These are phyloP conservation scores for Mucor mucedo DNA, from an alignment of 371 early-diverging fungal genomes.

Conservation along the genomic window DNA sequence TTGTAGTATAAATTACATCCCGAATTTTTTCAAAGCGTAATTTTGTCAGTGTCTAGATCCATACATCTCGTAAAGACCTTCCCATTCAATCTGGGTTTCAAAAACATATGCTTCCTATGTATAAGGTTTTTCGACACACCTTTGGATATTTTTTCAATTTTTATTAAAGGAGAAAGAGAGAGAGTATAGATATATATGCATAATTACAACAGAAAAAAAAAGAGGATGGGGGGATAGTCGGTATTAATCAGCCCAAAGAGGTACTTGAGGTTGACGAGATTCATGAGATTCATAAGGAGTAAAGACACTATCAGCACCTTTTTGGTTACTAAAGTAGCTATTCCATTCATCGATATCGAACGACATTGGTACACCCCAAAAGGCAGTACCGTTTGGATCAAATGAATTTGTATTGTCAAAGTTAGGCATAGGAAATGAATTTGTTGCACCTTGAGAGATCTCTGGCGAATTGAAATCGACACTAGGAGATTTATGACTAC, in stretches of 20 bases:
- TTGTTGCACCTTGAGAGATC: not conserved
- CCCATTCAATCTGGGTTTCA: no score
- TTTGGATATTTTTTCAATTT: not conserved
- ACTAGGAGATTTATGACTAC: conserved; percentile 16
- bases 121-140: no score
- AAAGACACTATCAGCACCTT: not conserved
- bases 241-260: conserved; percentile 6
- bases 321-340: conserved; percentile 34
- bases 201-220: conserved; percentile 7
- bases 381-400: conserved; percentile 35
- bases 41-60: no score
- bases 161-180: conserved; percentile 3
- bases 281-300: conserved; percentile 7
- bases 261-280: conserved; percentile 5
- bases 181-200: conserved; percentile 5
- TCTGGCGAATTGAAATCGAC: conserved; percentile 22
- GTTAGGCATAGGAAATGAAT: no score
- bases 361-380: conserved; percentile 40
- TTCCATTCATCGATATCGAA: conserved; percentile 46
- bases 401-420: conserved; percentile 12
- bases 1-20: no score
- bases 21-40: no score
- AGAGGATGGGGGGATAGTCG: not conserved
- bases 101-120: no score
- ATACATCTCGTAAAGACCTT: no score